Percentiles rank a stretch among this genome's conserved stretches.
Evolutionary conservation across 2,329 filamentous ascomycete species (phyloP).

Genomic region (Teratosphaeria viscida): DNA sequence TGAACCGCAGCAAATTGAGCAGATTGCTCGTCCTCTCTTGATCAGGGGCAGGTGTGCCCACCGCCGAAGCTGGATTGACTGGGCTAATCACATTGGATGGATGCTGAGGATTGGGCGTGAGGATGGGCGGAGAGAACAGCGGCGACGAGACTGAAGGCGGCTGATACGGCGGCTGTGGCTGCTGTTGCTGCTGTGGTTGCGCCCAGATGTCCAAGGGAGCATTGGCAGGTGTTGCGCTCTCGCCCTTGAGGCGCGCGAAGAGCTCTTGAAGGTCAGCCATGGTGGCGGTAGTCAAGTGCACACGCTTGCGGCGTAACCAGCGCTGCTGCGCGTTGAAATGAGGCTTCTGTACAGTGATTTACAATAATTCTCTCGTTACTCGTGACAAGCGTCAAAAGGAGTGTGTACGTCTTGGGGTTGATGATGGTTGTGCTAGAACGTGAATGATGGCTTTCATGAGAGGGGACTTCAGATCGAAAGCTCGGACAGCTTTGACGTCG

Average conservation of each 20-base stretch:
- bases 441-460: not conserved
- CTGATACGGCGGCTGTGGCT: constrained; percentile 30
- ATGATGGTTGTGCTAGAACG: not conserved
- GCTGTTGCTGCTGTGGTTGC: constrained; percentile 13
- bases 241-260: constrained; percentile 10
- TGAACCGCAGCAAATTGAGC: constrained; percentile 57
- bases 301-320: not conserved
- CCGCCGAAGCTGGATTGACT: constrained; percentile 33
- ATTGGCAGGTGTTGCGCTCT: constrained; percentile 1
- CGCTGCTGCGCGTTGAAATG: not conserved
- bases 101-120: constrained; percentile 46
- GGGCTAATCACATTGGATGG: constrained; percentile 50
- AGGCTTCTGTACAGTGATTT: not conserved
- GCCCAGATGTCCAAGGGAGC: constrained; percentile 5
- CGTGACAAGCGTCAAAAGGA: not conserved
- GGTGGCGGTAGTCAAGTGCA: not conserved
- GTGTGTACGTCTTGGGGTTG: not conserved
- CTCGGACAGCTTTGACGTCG: not conserved
- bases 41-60: constrained; percentile 31
- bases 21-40: constrained; percentile 37
- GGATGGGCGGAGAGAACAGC: constrained; percentile 45
- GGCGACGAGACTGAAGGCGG: constrained; percentile 49
- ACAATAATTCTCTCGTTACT: not conserved
- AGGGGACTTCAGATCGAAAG: not conserved
- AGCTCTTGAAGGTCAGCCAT: constrained; percentile 10